These are phyloP conservation scores for Stagonosporopsis chrysanthemi DNA, from an alignment of 2,329 filamentous ascomycete species.

Conservation along the genomic window DNA sequence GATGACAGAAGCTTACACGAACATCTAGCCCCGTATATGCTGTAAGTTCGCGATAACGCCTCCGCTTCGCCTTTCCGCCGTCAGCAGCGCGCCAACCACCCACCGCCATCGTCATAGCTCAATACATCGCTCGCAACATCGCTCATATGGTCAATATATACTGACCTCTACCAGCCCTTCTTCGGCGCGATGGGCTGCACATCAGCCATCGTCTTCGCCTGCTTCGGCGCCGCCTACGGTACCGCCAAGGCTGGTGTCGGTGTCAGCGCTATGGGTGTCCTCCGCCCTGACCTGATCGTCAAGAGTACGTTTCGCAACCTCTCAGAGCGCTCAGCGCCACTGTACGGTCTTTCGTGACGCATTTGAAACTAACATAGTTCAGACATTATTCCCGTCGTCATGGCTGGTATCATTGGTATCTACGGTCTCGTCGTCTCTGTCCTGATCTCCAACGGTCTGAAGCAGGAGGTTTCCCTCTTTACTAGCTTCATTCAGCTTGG, in stretches of 20 bases:
- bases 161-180: slow-evolving; percentile 70
- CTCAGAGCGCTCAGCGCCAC: not conserved
- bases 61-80: slow-evolving; percentile 32
- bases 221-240: slow-evolving; percentile 95
- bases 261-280: slow-evolving; percentile 97
- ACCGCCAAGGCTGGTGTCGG: slow-evolving; percentile 99
- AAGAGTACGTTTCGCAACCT: slow-evolving; percentile 78
- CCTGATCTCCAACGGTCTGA: slow-evolving; percentile 62
- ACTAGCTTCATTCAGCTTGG: slow-evolving; percentile 62
- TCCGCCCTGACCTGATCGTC: slow-evolving; percentile 96
- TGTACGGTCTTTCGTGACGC: not conserved
- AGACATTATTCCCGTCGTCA: slow-evolving; percentile 99
- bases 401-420: slow-evolving; percentile 99
- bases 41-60: slow-evolving; percentile 71
- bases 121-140: slow-evolving; percentile 18
- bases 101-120: slow-evolving; percentile 19
- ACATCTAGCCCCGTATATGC: slow-evolving; percentile 88
- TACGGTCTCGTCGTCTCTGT: slow-evolving; percentile 67
- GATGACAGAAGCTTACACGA: slow-evolving; percentile 40
- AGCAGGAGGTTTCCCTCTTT: slow-evolving; percentile 57
- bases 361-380: slow-evolving; percentile 24
- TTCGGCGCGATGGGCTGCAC: slow-evolving; percentile 98
- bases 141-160: slow-evolving; percentile 10
- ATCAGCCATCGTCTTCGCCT: slow-evolving; percentile 94
- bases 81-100: slow-evolving; percentile 27